Base-by-base conservation (phyloP, 2,329 filamentous ascomycete genomes). In the Aspergillus alliaceus region DNA sequence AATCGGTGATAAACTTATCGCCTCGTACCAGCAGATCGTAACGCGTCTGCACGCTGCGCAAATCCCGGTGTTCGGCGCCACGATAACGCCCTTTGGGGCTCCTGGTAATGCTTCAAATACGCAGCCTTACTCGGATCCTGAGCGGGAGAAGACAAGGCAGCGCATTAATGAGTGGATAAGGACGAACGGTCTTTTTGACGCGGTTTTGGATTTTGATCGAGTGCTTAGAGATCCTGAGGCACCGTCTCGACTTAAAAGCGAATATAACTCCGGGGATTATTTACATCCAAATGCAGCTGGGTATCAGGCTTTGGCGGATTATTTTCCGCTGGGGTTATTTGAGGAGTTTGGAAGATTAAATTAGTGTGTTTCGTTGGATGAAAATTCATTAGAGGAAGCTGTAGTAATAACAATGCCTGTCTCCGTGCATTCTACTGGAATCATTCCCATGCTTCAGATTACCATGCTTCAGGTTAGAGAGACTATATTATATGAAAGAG, bases 221-320 rank as follows among this genome's bases (percentile, higher is more conserved):
- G 71, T 84, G 14, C 63, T 89, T 34, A 78, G 81, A 11, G 80
- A 88, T 68, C 76, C 79, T 14, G 71, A 71, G 4, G 76, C 79
- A 27, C 72, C 73, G 20, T 79, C 77, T n/a, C 75, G 79, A 65
- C 65, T 90, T 67, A 77, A 75, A 22, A 66, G 69, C 12, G 66
- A 77, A 57, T 87, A 80, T 62, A 81, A 89, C 62, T 80, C 81
- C 1, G 87, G 87, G 0, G 87, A 90, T 70, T 86, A 86, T 67
- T 68, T 90, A 66, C 87, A 90, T 75, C 84, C 84, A 0, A 87
- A 82, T 67, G 79, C 80, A 0, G 74, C 68, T 2, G 86, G 85
- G 0, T 90, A 87, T 68, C 79, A 84, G 67, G 77, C 78, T 1
- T 74, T 90, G 65, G 86, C 86, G 1, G 77, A 84, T 56, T 69